A percentile compares a stretch with the other conserved stretches of the same genome.
phyloP scores from a whole-genome alignment of 148 eudicot genomes.

The Oxyria digyna region DNA sequence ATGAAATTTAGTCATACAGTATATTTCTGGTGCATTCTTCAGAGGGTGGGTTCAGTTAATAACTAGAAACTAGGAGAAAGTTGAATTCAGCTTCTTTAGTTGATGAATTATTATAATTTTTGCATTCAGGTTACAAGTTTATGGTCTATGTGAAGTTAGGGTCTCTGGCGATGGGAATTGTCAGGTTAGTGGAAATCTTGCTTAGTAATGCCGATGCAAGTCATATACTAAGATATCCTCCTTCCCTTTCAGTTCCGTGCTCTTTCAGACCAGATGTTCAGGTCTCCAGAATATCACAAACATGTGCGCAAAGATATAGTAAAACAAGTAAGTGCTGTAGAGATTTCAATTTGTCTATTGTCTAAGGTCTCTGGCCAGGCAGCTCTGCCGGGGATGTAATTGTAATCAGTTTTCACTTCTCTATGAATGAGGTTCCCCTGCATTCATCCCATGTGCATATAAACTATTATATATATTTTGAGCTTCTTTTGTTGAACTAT shows the following conservation, averaged over 20 bases:
- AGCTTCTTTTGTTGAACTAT: not conserved
- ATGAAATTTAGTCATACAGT: not conserved
- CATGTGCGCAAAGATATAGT: slow-evolving; percentile 75
- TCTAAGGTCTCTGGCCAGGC: slow-evolving; percentile 5
- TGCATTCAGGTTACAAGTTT: slow-evolving; percentile 49
- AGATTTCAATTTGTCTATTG: not conserved
- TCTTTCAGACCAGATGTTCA: slow-evolving; percentile 79
- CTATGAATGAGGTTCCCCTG: not conserved
- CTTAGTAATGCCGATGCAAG: not conserved
- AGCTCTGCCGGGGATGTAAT: not conserved
- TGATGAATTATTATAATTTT: not conserved
- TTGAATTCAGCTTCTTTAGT: not conserved
- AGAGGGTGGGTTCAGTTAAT: not conserved
- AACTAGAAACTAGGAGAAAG: not conserved
- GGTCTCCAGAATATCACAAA: slow-evolving; percentile 71
- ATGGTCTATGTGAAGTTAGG: slow-evolving; percentile 70
- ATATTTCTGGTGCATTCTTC: not conserved
- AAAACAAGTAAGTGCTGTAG: slow-evolving; percentile 46
- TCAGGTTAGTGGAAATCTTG: slow-evolving; percentile 45
- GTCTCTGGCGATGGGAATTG: slow-evolving; percentile 97
- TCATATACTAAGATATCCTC: slow-evolving; percentile 8
- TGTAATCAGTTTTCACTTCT: not conserved
- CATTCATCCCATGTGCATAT: not conserved
- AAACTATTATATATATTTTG: not conserved
- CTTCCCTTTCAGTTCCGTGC: slow-evolving; percentile 70